Evolutionary conservation across 768 basidiomycete species (phyloP), one percentile per base, ranked within the genome.

Genomic region (Termitomyces bulborhizus): DNA sequence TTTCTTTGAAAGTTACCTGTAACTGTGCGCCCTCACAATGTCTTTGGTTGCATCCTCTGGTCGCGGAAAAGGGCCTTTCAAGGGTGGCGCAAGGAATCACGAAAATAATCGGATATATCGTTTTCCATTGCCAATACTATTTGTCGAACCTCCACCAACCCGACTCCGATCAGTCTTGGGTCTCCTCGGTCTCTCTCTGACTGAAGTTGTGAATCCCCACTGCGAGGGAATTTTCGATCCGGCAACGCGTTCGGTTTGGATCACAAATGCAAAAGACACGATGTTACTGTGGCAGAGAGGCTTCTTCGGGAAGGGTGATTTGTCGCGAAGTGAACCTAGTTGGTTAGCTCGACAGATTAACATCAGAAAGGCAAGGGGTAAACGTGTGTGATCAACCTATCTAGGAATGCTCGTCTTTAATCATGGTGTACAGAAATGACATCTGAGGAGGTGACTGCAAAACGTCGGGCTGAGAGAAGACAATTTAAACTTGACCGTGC

Each of bases 251-350:
- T 91, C 90, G 0, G 89, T 98, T 8, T 97, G 93, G 93, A 78
- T 98, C 3, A 73, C 79, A 0, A 78, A 85, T 55, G 69, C 74
- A 27, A 76, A 70, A 24, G 83, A 93, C 66, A 83, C 84, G 43
- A 76, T 76, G 59, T 71, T 86, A 4, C 76, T 98, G 37, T 99
- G 97, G 90, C 75, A 82, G 45, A 73, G 89, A 57, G 97, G 97
- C 0, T 98, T 98, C 73, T 99, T 98, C 68, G 97, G 97, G 24
- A 99, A 99, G 69, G 97, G 97, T 1, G 89, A 90, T 66, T 74
- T 99, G 51, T 95, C 92, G 40, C 72, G 97, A 55, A 97, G 94
- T 69, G 97, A 99, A 68, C 95, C 96, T 7, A 92, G 84, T 53
- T 99, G 97, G 97, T 74, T 86, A 56, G 81, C 85, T 18, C 75